Percentiles rank a stretch among this genome's conserved stretches.
Evolutionary conservation across 805 yeast species (phyloP).

Genomic region (Spathaspora sp.): DNA sequence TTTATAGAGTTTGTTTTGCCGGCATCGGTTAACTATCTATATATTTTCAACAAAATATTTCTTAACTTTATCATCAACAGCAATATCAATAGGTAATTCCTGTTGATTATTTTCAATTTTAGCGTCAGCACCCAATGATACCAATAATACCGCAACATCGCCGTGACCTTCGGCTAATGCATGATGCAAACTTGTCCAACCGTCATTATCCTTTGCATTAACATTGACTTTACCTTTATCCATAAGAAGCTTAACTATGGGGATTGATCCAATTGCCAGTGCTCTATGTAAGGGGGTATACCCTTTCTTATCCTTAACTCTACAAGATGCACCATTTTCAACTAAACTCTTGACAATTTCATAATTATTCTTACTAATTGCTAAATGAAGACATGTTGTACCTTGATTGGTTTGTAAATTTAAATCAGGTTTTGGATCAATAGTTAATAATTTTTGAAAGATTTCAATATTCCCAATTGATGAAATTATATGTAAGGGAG

Average conservation of each 20-base stretch:
- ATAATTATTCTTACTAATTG: slow-evolving; percentile 64
- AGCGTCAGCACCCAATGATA: slow-evolving; percentile 66
- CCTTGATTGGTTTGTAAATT: slow-evolving; percentile 64
- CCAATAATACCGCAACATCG: slow-evolving; percentile 63
- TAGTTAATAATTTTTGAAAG: slow-evolving; percentile 30
- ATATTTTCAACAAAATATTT: slow-evolving; percentile 12
- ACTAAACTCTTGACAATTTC: slow-evolving; percentile 54
- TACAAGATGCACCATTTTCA: slow-evolving; percentile 51
- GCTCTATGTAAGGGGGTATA: slow-evolving; percentile 79
- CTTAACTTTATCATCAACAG: slow-evolving; percentile 31
- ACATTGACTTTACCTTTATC: slow-evolving; percentile 55
- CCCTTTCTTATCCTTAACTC: slow-evolving; percentile 63
- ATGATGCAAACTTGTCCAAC: slow-evolving; percentile 88
- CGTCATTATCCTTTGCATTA: slow-evolving; percentile 63
- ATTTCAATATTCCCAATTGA: slow-evolving; percentile 64
- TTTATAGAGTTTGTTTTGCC: neutral
- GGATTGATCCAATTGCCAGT: slow-evolving; percentile 66
- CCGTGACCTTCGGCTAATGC: slow-evolving; percentile 89
- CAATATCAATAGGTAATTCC: slow-evolving; percentile 34
- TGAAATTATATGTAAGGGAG: slow-evolving; percentile 79
- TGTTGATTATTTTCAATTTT: slow-evolving; percentile 47
- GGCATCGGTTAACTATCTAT: neutral
- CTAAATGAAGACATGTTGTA: slow-evolving; percentile 70
- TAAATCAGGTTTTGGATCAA: slow-evolving; percentile 55
- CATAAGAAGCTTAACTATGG: slow-evolving; percentile 52